Conservation (phyloP, 2,329 filamentous ascomycete species). For the Aspergillus piperis region DNA sequence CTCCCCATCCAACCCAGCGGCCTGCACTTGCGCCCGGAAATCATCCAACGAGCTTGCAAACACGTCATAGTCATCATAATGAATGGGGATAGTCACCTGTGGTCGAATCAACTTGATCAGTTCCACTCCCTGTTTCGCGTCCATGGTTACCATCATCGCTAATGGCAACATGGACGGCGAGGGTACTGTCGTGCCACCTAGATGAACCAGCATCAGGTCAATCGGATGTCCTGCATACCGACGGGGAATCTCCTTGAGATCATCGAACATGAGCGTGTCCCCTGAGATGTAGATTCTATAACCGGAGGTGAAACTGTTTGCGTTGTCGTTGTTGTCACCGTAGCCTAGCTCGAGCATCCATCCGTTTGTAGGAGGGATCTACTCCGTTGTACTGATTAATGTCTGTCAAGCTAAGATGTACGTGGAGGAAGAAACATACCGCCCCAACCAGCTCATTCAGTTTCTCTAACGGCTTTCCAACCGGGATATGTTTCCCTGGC, state of each 20-base stretch:
- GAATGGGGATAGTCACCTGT: constrained; percentile 64
- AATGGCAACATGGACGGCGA: constrained; percentile 59
- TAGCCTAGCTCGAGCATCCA: constrained; percentile 67
- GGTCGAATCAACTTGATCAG: constrained; percentile 62
- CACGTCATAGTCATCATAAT: constrained; percentile 66
- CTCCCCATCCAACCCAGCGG: constrained; percentile 53
- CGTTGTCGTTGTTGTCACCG: constrained; percentile 15
- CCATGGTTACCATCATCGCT: constrained; percentile 72
- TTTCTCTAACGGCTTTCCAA: constrained; percentile 40
- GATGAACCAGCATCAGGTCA: constrained; percentile 67
- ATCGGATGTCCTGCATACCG: constrained; percentile 57
- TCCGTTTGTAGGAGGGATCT: constrained; percentile 65
- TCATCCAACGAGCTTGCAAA: constrained; percentile 61
- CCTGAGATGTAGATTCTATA: constrained; percentile 68
- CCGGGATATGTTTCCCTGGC: constrained; percentile 65
- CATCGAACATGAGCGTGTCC: constrained; percentile 64
- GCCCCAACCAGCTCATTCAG: constrained; percentile 52
- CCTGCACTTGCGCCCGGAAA: constrained; percentile 59
- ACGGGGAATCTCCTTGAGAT: constrained; percentile 62
- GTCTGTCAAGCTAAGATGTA: not conserved
- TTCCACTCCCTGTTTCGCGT: constrained; percentile 62
- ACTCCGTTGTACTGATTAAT: constrained; percentile 1
- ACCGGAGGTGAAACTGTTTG: constrained; percentile 45
- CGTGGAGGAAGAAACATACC: constrained; percentile 28
- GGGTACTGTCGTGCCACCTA: constrained; percentile 67